Conservation (phyloP, 768 basidiomycete species). For the Calocera viscosa region DNA sequence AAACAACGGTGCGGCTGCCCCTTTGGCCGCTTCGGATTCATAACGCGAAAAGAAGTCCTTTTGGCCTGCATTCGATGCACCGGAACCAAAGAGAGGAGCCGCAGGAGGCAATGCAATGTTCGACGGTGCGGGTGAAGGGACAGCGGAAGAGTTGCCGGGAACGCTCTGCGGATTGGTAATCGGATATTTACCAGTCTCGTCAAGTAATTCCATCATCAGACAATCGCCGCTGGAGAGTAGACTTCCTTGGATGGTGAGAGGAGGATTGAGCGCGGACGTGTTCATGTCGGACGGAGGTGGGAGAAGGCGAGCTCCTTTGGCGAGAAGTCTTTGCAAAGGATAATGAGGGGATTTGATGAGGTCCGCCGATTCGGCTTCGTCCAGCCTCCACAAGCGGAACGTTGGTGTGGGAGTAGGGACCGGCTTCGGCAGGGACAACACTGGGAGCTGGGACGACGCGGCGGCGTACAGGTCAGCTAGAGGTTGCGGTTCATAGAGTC, state of each 20-base stretch:
- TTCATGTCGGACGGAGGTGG: neutral
- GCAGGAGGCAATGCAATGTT: neutral
- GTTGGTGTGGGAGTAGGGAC: neutral
- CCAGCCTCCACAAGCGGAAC: neutral
- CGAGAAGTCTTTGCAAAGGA: neutral
- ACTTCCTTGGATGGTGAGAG: neutral
- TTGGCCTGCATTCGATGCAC: slow-evolving; percentile 5
- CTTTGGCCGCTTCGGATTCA: slow-evolving; percentile 13
- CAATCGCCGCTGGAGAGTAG: slow-evolving; percentile 3
- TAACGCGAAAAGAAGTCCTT: slow-evolving; percentile 6
- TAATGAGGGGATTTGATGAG: slow-evolving; percentile 5
- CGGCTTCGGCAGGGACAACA: neutral
- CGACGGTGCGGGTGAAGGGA: neutral
- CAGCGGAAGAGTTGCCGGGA: neutral
- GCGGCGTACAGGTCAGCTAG: neutral
- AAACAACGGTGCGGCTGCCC: slow-evolving; percentile 19
- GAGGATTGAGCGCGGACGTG: neutral
- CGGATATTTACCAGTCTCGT: neutral
- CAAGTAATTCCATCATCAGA: neutral
- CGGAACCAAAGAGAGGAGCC: slow-evolving; percentile 15
- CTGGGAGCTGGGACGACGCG: neutral
- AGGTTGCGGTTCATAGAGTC: slow-evolving; percentile 1
- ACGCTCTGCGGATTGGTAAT: neutral
- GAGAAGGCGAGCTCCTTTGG: neutral
- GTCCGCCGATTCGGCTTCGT: neutral